Evolutionary conservation across 345 rosid species (phyloP), one percentile per base, ranked within the genome.

Genomic region (Lepidium africanum): DNA sequence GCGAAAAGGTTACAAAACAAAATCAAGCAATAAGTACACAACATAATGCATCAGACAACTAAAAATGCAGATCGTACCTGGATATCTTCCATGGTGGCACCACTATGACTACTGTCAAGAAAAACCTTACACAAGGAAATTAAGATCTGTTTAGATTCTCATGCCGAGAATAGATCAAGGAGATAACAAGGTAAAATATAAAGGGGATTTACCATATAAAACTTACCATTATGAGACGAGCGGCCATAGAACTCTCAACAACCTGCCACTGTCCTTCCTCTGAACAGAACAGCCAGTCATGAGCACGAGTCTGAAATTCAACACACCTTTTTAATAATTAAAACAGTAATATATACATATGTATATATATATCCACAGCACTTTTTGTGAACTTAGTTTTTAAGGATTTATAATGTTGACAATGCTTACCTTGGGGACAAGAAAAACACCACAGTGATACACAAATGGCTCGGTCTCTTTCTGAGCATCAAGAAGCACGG

Each of bases 201-300:
- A 59, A 43, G 54, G 25, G 45, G 58, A 47, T 53, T 65, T 36
- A 25, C 33, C 50, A 41, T 3, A 11, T 11, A 67, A 53, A 71
- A 50, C 62, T 10, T 82, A 92, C 97, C 97, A 93, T 85, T 75
- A 93, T 81, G 63, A 93, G 84, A 63, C 98, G 98, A 83, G 92
- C 97, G 32, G 96, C 82, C 77, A 76, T 80, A 71, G 96, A 78
- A 82, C 86, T 93, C 78, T 88, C 96, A 55, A 93, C 89, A 40
- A 93, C 80, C 65, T 75, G 65, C 97, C 97, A 90, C 69, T 90
- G 98, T 74, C 98, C 98, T 86, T 88, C 98, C 79, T 93, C 96
- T 72, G 96, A 85, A 78, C 88, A 82, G 86, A 85, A 93, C 73
- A 93, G 89, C 98, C 98, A 93, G 64, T 87, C 98, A 81, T 82